These are phyloP conservation scores for Kwoniella mangroviensis DNA, from an alignment of 768 basidiomycete species.

Conservation along the genomic window DNA sequence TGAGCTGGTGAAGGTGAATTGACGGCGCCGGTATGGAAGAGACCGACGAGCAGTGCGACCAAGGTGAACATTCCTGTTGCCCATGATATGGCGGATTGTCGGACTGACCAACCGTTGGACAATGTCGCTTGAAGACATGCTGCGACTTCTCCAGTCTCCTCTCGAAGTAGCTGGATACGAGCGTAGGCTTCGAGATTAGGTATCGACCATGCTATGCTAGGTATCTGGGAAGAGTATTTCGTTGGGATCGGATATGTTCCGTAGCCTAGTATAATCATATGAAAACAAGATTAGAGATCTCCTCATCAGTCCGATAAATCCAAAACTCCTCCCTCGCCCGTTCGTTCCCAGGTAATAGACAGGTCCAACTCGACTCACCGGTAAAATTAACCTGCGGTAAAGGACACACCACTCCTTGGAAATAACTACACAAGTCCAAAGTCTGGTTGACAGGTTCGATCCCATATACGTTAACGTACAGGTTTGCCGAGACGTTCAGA, in stretches of 20 bases:
- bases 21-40: slow-evolving; percentile 60
- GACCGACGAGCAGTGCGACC: slow-evolving; percentile 64
- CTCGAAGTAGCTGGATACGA: slow-evolving; percentile 73
- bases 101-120: slow-evolving; percentile 85
- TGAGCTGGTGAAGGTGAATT: slow-evolving; percentile 65
- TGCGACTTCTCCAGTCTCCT: slow-evolving; percentile 71
- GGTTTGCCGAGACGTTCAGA: slow-evolving; percentile 78
- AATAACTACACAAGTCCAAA: slow-evolving; percentile 79
- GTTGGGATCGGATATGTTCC: slow-evolving; percentile 56
- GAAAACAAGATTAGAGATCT: not conserved
- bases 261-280: slow-evolving; percentile 37
- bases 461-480: slow-evolving; percentile 87
- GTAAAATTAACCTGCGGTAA: slow-evolving; percentile 81
- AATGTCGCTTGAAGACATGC: slow-evolving; percentile 91
- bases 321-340: too few relatives aligned
- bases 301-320: too few relatives aligned
- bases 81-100: slow-evolving; percentile 77
- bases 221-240: slow-evolving; percentile 65
- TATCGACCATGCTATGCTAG: slow-evolving; percentile 78
- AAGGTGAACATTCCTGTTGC: slow-evolving; percentile 67
- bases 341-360: not conserved
- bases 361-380: slow-evolving; percentile 59
- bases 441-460: slow-evolving; percentile 79
- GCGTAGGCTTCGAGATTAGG: slow-evolving; percentile 92
- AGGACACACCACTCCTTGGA: slow-evolving; percentile 80